Conservation (phyloP, 2,329 filamentous ascomycete species). For the Dactylellina sp. region DNA sequence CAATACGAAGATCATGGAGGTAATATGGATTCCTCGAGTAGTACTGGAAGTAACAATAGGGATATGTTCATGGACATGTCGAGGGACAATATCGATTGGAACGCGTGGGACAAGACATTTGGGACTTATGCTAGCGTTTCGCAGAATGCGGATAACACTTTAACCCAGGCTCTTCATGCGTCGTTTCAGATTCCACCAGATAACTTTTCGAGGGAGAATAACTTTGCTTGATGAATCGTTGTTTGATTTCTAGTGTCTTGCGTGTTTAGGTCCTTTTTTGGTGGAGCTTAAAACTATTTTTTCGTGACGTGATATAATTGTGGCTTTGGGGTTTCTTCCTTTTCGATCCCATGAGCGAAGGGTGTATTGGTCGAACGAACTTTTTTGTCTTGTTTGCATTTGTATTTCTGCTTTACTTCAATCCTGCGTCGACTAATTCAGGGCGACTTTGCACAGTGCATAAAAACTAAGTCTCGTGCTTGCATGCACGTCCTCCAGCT, state of each 20-base stretch:
- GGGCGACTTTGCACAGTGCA: neutral
- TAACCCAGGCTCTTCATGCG: constrained; percentile 24
- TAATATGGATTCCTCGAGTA: constrained; percentile 42
- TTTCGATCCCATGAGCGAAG: neutral
- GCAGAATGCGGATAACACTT: constrained; percentile 33
- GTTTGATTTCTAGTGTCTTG: neutral
- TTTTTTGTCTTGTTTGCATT: neutral
- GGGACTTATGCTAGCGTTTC: constrained; percentile 58
- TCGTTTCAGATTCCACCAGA: constrained; percentile 34
- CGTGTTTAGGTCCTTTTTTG: no score
- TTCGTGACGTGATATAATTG: neutral
- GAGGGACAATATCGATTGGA: constrained; percentile 59
- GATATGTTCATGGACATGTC: constrained; percentile 57
- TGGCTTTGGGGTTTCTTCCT: neutral
- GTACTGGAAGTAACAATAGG: constrained; percentile 39
- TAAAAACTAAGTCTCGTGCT: neutral
- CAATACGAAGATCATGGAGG: constrained; percentile 48
- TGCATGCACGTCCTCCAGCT: constrained; percentile 9
- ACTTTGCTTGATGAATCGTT: constrained; percentile 23
- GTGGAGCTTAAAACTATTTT: no score
- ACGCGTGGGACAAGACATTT: constrained; percentile 60
- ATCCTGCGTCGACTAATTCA: no score
- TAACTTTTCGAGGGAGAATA: constrained; percentile 47
- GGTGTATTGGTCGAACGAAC: neutral
- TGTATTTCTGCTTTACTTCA: neutral